Conservation (phyloP, 768 basidiomycete species). For the Leccinum pellstonianum region DNA sequence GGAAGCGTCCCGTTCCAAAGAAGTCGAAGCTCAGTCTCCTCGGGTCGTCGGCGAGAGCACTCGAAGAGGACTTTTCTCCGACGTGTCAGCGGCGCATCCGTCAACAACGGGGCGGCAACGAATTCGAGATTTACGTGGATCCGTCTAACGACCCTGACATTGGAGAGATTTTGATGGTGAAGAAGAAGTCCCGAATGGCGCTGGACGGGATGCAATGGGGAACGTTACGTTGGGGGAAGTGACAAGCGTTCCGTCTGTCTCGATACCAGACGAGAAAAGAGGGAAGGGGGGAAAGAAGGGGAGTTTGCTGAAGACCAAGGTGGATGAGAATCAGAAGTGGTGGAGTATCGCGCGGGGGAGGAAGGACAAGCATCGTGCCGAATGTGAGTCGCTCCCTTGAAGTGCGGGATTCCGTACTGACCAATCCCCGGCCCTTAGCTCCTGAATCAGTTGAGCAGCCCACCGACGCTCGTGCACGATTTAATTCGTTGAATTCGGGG, state of each 20-base stretch:
- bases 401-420: slow-evolving; percentile 6
- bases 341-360: slow-evolving; percentile 78
- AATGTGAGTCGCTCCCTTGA: slow-evolving; percentile 20
- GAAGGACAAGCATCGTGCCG: slow-evolving; percentile 42
- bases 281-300: slow-evolving; percentile 38
- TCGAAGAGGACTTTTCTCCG: slow-evolving; percentile 53
- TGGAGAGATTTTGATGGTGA: slow-evolving; percentile 69
- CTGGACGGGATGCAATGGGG: slow-evolving; percentile 60
- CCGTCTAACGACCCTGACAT: slow-evolving; percentile 61
- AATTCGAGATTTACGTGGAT: slow-evolving; percentile 73
- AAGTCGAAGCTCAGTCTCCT: slow-evolving; percentile 65
- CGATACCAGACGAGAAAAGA: slow-evolving; percentile 35
- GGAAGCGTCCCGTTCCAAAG: slow-evolving; percentile 65
- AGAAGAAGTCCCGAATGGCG: slow-evolving; percentile 65
- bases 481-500: slow-evolving; percentile 60
- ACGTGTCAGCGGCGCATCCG: slow-evolving; percentile 39
- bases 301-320: slow-evolving; percentile 39
- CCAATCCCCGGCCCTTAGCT: slow-evolving; percentile 35
- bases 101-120: slow-evolving; percentile 38
- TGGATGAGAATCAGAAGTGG: slow-evolving; percentile 63
- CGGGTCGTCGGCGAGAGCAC: slow-evolving; percentile 30
- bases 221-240: slow-evolving; percentile 56
- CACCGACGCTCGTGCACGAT: slow-evolving; percentile 47
- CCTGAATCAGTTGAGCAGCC: slow-evolving; percentile 41
- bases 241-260: slow-evolving; percentile 49